Evolutionary conservation across 2,329 filamentous ascomycete species (phyloP).

Genomic region (Trichoderma sp.): DNA sequence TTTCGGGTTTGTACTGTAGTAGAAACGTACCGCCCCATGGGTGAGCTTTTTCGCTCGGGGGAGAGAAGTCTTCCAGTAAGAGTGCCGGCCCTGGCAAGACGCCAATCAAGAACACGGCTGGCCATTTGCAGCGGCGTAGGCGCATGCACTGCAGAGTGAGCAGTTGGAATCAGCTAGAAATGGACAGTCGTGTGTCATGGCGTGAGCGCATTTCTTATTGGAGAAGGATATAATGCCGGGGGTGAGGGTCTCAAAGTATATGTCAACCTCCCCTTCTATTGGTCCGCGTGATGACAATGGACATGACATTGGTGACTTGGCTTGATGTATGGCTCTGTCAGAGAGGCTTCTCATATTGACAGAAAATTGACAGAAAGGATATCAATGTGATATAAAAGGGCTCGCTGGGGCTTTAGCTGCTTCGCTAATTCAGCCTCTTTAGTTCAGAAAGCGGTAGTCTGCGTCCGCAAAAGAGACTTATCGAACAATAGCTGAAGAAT

Average conservation of each 20-base stretch:
- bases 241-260: not conserved
- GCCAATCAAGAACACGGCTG: slow-evolving; percentile 29
- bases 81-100: not conserved
- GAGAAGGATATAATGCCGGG: slow-evolving; percentile 26
- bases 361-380: not conserved
- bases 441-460: not conserved
- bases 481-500: not conserved
- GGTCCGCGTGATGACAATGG: not conserved
- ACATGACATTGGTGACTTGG: slow-evolving; percentile 9
- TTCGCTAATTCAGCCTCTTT: not conserved
- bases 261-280: not conserved
- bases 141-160: slow-evolving; percentile 30
- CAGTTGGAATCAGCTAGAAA: slow-evolving; percentile 33
- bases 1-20: not conserved
- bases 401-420: not conserved
- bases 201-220: slow-evolving; percentile 35
- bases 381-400: not conserved
- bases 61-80: not conserved
- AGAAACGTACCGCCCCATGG: not conserved
- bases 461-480: not conserved
- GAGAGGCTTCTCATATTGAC: slow-evolving; percentile 5
- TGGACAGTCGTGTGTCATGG: slow-evolving; percentile 31
- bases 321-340: not conserved
- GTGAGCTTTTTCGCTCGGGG: not conserved
- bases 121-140: slow-evolving; percentile 29